Evolutionary conservation across 164 flowering plant species (phyloP).

Genomic region (Berberis thunbergii): DNA sequence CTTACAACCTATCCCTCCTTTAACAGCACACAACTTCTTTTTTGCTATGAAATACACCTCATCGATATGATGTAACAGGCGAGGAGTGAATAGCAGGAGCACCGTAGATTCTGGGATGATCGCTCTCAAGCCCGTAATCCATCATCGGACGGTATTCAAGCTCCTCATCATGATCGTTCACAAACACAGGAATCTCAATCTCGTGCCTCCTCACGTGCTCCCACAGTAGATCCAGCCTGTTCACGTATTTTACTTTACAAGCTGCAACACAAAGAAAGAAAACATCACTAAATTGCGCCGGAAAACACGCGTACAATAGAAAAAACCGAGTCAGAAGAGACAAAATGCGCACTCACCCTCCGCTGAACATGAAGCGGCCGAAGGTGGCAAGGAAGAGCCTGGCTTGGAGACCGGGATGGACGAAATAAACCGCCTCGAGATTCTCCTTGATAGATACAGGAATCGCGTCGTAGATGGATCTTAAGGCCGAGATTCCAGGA

Average conservation of each 20-base stretch:
- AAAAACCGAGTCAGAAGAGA: background rate
- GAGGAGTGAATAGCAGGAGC: slow-evolving; percentile 32
- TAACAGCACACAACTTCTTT: background rate
- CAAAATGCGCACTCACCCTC: slow-evolving; percentile 34
- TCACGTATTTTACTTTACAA: slow-evolving; percentile 70
- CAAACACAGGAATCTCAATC: slow-evolving; percentile 61
- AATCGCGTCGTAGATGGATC: slow-evolving; percentile 53
- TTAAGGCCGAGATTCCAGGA: slow-evolving; percentile 54
- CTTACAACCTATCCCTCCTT: background rate
- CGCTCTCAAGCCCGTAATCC: slow-evolving; percentile 66
- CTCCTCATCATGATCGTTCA: slow-evolving; percentile 56
- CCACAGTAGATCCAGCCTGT: slow-evolving; percentile 59
- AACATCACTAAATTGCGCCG: slow-evolving; percentile 6
- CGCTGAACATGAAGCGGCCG: slow-evolving; percentile 57
- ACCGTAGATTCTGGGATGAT: slow-evolving; percentile 39
- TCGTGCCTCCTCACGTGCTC: slow-evolving; percentile 44
- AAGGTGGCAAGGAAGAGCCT: slow-evolving; percentile 77
- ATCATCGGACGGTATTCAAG: slow-evolving; percentile 53
- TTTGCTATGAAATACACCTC: slow-evolving; percentile 46
- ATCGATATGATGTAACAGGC: slow-evolving; percentile 44
- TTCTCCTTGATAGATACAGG: slow-evolving; percentile 43
- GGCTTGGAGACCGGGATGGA: slow-evolving; percentile 71
- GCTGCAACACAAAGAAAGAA: slow-evolving; percentile 19
- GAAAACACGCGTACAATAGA: background rate
- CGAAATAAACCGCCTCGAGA: slow-evolving; percentile 58